These are phyloP conservation scores for Codiaeum variegatum DNA, from an alignment of 441 rosid genomes.

Conservation along the genomic window DNA sequence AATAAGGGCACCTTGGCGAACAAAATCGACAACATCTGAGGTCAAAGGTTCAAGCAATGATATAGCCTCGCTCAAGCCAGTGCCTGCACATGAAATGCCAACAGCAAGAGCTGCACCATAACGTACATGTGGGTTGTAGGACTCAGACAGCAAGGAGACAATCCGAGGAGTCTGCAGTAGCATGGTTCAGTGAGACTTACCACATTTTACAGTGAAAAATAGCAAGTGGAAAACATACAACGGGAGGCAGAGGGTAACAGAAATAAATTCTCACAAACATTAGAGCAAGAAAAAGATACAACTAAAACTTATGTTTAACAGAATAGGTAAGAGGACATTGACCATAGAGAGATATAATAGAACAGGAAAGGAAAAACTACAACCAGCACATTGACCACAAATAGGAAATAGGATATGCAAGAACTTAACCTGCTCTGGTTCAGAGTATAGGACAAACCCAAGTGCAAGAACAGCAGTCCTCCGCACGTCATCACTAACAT, in stretches of 20 bases:
- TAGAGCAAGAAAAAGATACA: neutral
- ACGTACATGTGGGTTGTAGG: conserved; percentile 98
- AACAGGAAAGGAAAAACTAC: neutral
- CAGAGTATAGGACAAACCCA: conserved; percentile 92
- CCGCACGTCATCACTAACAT: conserved; percentile 95
- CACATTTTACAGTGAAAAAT: neutral
- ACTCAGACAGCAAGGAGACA: conserved; percentile 85
- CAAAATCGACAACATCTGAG: conserved; percentile 97
- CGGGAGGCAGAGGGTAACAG: neutral
- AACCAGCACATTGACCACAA: neutral
- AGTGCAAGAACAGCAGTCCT: conserved; percentile 96
- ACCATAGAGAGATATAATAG: neutral
- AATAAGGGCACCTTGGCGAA: conserved; percentile 98
- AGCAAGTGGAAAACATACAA: neutral
- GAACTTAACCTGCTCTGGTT: conserved; percentile 82
- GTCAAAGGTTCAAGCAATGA: conserved; percentile 93
- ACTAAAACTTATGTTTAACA: neutral
- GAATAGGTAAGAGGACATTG: neutral
- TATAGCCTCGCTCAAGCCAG: conserved; percentile 93
- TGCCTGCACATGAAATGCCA: conserved; percentile 95
- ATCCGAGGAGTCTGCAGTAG: conserved; percentile 83
- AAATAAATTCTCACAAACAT: neutral
- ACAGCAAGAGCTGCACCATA: conserved; percentile 99
- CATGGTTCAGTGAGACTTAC: conserved; percentile 18
- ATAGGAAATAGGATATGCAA: neutral